These are phyloP conservation scores for Trametes sp. DNA, from an alignment of 1,284 basidiomycete genomes.

Conservation along the genomic window DNA sequence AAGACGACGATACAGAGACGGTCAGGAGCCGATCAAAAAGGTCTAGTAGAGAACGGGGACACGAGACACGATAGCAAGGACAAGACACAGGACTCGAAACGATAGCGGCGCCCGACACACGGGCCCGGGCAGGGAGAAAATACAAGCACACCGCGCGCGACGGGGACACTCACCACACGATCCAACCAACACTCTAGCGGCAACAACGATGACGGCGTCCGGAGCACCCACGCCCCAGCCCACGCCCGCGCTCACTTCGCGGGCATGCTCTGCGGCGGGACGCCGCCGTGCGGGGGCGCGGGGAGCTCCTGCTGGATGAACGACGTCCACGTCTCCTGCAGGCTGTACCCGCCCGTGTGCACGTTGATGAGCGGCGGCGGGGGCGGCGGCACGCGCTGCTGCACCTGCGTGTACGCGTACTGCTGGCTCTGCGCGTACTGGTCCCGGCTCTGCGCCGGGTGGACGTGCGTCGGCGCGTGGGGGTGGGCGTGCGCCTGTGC, in stretches of 20 bases:
- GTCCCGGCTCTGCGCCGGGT: slow-evolving; percentile 11
- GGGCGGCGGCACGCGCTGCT: slow-evolving; percentile 24
- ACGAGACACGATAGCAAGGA: background rate
- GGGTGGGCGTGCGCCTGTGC: background rate
- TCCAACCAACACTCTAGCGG: background rate
- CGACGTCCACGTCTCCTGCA: slow-evolving; percentile 46
- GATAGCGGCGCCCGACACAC: no score
- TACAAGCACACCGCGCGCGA: background rate
- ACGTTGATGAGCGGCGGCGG: slow-evolving; percentile 24
- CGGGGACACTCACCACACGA: background rate
- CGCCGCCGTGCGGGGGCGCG: slow-evolving; percentile 9
- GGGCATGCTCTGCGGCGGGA: slow-evolving; percentile 9
- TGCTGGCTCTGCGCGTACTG: slow-evolving; percentile 21
- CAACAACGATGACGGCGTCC: background rate
- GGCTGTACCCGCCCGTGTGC: slow-evolving; percentile 34
- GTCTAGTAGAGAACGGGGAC: background rate
- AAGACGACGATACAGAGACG: background rate
- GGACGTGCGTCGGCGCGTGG: slow-evolving; percentile 9
- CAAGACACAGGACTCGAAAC: background rate
- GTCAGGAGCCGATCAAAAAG: background rate
- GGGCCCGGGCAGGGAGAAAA: background rate
- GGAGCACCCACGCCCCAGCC: background rate
- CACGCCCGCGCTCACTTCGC: slow-evolving; percentile 2
- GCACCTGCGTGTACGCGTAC: slow-evolving; percentile 24
- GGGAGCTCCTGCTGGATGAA: slow-evolving; percentile 45